Percentiles rank a stretch among this genome's conserved stretches.
Conservation (phyloP, 2,329 filamentous ascomycete species). For the Lasiodiplodia citricola region DNA sequence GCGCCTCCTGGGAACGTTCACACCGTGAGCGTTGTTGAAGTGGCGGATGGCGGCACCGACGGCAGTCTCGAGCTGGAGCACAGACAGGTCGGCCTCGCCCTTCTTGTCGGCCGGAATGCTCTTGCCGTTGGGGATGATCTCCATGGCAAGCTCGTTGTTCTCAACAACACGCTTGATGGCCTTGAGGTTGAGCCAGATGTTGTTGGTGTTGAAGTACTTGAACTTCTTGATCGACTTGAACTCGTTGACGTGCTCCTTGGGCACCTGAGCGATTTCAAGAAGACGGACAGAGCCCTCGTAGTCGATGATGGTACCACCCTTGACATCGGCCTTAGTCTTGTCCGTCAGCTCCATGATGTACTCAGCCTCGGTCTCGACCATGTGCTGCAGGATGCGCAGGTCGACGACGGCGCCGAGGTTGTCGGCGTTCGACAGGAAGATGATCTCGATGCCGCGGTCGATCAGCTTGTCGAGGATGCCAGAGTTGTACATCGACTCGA, state of each 20-base stretch:
- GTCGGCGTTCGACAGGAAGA: conserved; percentile 99
- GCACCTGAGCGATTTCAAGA: conserved; percentile 97
- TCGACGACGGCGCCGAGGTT: conserved; percentile 98
- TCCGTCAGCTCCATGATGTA: conserved; percentile 99
- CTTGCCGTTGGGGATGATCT: conserved; percentile 99
- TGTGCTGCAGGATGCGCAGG: conserved; percentile 97
- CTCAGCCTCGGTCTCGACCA: conserved; percentile 95
- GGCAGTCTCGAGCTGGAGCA: conserved; percentile 97
- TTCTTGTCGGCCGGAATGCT: conserved; percentile 99
- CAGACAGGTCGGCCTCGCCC: conserved; percentile 96
- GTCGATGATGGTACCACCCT: conserved; percentile 99
- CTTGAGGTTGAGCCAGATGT: conserved; percentile 99
- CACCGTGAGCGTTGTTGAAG: conserved; percentile 97
- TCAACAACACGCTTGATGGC: conserved; percentile 99
- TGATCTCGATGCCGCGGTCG: conserved; percentile 91
- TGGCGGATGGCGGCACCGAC: conserved; percentile 98
- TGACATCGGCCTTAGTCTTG: conserved; percentile 99
- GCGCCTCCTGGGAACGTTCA: conserved; percentile 95
- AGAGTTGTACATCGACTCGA: conserved; percentile 99
- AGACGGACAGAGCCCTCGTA: conserved; percentile 97
- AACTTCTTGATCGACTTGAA: conserved; percentile 99
- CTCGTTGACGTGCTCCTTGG: conserved; percentile 99
- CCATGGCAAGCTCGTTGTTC: conserved; percentile 97
- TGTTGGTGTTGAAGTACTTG: conserved; percentile 99
- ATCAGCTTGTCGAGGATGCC: conserved; percentile 96